Base-by-base conservation (phyloP, 306 rosid species). In the Fragaria iinumae region DNA sequence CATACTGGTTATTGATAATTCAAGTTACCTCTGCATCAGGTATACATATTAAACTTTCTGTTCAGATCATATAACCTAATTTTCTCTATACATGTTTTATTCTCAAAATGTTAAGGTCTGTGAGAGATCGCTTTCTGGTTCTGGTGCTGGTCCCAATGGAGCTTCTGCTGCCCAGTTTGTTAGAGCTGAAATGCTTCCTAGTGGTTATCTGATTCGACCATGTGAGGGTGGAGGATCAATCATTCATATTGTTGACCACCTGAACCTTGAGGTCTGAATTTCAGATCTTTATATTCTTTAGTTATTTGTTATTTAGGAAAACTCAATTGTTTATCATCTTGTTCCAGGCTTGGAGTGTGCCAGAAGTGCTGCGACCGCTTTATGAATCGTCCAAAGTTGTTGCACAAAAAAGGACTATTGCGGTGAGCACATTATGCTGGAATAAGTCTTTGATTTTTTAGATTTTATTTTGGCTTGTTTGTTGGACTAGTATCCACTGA, bases 141-240 rank as follows among this genome's bases (percentile, higher is more conserved):
- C 99, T 48, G 98, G 98, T 55, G 88, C 93, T 23, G 96, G 97
- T 56, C 93, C 99, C 60, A 88, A 81, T 87, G 75, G 93, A 21
- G 89, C 90, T 9, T 90, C 93, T 20, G 89, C 96, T 74, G 81
- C 91, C 70, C 98, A 93, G 84, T 96, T 84, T 81, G 97, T 91
- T 49, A 88, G 99, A 72, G 99, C 89, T 12, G 90, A 88, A 72
- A 88, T 84, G 86, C 97, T 96, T 69, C 98, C 99, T 9, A 88
- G 99, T 88, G 99, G 99, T 59, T 96, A 90, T 85, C 85, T 92
- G 80, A 87, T 96, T 84, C 93, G 99, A 70, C 97, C 99, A 16
- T 95, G 97, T 66, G 99, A 95, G 44, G 99, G 99, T 72, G 99
- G 99, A 55, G 99, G 99, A 64, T 96, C 99, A 66, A 96, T 92